Conservation (phyloP, 2,329 filamentous ascomycete species). For the Botrytis squamosa region DNA sequence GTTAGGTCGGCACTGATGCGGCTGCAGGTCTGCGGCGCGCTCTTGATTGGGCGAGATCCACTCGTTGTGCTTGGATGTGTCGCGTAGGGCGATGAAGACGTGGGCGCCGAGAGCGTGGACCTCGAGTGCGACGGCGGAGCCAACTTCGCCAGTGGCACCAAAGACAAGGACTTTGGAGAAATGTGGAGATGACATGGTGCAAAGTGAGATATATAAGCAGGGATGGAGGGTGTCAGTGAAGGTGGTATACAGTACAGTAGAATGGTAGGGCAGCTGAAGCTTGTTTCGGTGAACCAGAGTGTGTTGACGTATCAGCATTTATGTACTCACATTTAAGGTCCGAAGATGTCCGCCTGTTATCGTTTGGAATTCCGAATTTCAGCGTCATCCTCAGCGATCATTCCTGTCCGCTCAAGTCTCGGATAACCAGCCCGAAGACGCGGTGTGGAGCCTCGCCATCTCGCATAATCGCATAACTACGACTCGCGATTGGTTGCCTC, state of each 20-base stretch:
- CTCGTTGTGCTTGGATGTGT: constrained; percentile 45
- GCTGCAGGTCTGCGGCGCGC: constrained; percentile 37
- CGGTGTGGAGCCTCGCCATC: constrained; percentile 7
- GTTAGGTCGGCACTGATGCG: constrained; percentile 48
- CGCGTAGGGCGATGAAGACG: constrained; percentile 50
- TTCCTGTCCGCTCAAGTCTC: constrained; percentile 8
- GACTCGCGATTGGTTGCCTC: constrained; percentile 6
- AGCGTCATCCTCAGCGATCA: constrained; percentile 3
- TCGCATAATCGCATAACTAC: constrained; percentile 12
- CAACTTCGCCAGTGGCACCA: constrained; percentile 50
- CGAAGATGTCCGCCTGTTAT: neutral
- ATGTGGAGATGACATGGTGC: constrained; percentile 4
- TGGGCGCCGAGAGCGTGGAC: constrained; percentile 45
- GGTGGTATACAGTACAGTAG: constrained; percentile 6
- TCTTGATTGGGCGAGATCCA: constrained; percentile 33
- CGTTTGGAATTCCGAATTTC: constrained; percentile 6
- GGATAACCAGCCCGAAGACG: constrained; percentile 2
- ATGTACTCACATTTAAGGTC: constrained; percentile 8
- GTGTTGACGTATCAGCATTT: constrained; percentile 11
- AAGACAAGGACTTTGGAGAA: constrained; percentile 44
- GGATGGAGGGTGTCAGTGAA: constrained; percentile 3
- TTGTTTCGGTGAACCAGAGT: constrained; percentile 4
- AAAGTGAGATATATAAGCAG: constrained; percentile 3
- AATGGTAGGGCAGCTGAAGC: constrained; percentile 7
- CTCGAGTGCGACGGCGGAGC: constrained; percentile 42